Evolutionary conservation across 805 yeast species (phyloP), one percentile per base, ranked within the genome.

Genomic region (Candida incommunis): DNA sequence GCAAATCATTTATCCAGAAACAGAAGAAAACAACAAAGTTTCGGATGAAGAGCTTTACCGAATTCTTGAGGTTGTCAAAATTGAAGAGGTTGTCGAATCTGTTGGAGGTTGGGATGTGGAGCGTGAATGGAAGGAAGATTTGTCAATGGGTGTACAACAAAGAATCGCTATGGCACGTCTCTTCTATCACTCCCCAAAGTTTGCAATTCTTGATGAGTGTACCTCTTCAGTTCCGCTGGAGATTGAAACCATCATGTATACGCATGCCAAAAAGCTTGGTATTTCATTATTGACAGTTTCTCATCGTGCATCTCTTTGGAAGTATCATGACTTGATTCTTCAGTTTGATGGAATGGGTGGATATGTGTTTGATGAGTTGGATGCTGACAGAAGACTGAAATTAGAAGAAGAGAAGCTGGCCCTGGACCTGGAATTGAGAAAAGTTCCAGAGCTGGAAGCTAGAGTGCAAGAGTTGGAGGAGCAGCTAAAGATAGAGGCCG

Each of bases 201-300:
- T 87, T 69, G 97, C 97, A 0, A 95, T 88, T 22, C 68, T 88
- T 51, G 97, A 88, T 64, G 97, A 88, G 66, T 88, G 96, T 62
- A 88, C 97, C 0, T 85, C 95, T 2, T 90, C 95, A 1, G 94
- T 88, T 2, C 80, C 96, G 0, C 84, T 92, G 9, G 83, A 82
- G 48, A 80, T 87, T 76, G 97, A 88, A 59, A 85, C 82, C 50
- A 77, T 80, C 54, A 87, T 90, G 84, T 88, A 88, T 57, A 63
- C 76, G 43, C 81, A 82, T 55, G 95, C 96, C 0, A 83, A 82
- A 58, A 67, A 71, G 16, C 68, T 83, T 49, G 84, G 85, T 0
- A 86, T 87, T 46, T 82, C 95, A 0, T 72, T 88, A 18, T 66
- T 88, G 31, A 85, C 95, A 0, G 96, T 88, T 7, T 92, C 95